Percentiles rank a stretch among this genome's conserved stretches.
Evolutionary conservation across 2,329 filamentous ascomycete species (phyloP).

Genomic region (Sporothrix phasma): DNA sequence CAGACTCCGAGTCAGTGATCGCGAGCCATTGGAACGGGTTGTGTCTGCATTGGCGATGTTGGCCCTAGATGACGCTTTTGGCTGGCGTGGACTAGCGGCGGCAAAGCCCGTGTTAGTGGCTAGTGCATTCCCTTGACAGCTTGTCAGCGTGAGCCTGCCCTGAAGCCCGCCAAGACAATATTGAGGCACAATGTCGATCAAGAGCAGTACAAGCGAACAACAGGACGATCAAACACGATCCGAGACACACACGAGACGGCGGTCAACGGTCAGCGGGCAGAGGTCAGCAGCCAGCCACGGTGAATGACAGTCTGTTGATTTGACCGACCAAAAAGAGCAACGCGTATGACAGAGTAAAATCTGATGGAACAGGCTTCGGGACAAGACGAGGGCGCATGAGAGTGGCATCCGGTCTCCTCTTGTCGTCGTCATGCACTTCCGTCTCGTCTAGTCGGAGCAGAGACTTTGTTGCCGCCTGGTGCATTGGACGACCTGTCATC

Average conservation of each 20-base stretch:
- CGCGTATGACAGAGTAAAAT: no score
- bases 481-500: neutral
- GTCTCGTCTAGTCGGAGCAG: neutral
- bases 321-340: neutral
- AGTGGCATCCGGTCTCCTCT: neutral
- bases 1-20: no score
- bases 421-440: neutral
- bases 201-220: neutral
- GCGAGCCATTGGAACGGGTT: no score
- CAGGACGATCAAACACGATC: constrained; percentile 15
- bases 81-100: neutral
- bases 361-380: neutral
- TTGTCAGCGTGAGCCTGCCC: neutral
- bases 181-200: neutral
- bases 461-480: neutral
- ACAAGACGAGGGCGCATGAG: neutral
- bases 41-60: neutral
- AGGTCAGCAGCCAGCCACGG: no score
- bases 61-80: no score
- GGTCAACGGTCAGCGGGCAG: no score
- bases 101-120: neutral
- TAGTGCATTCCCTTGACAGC: no score
- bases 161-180: neutral
- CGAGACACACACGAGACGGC: constrained; percentile 17
- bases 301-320: no score